Base-by-base conservation (phyloP, 768 basidiomycete species). In the Lenzites betulinus region DNA sequence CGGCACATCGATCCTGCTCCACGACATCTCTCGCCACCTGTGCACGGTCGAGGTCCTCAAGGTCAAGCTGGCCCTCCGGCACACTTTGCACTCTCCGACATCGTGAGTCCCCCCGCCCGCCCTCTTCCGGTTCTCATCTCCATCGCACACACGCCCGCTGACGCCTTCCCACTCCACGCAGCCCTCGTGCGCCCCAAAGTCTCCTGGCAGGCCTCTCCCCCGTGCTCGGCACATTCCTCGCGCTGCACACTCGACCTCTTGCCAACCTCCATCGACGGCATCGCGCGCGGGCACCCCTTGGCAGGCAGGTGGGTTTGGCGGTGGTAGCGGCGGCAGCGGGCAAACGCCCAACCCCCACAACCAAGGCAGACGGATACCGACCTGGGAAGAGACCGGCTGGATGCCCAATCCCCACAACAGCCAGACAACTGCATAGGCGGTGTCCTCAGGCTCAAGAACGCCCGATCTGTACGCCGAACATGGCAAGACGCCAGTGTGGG, bases 281-380 rank as follows among this genome's bases (percentile, higher is more conserved):
- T 76, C 47, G 79, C 76, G 39, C 2, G 76, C 75, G 74, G 73
- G 70, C 11, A 76, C 77, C 7, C 78, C 81, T 36, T n/a, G n/a
- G n/a, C 68, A 71, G 46, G 62, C 58, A 4, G 54, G 58, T 51
- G 55, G 54, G 16, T 48, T 53, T n/a, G n/a, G n/a, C n/a, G n/a
- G n/a, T n/a, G n/a, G n/a, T n/a, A 11, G 30, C 11, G 11, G 30
- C 23, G 58, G 70, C 39, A 70, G 70, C 33, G 70, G 67, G n/a
- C 81, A 82, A n/a, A 90, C 90, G 12, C 86, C 88, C 13, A 86
- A 85, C 64, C 86, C 89, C 4, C 88, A 90, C 58, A 79, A 77
- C 12, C 81, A 78, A 51, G 81, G 62, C 6, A 57, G 52, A 22
- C 51, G 52, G 79, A 84, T 33, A 82, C 58, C 62, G 28, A 51